Evolutionary conservation across 257 asterid genomes (phyloP).

Genomic region (Solanum chmielewskii): DNA sequence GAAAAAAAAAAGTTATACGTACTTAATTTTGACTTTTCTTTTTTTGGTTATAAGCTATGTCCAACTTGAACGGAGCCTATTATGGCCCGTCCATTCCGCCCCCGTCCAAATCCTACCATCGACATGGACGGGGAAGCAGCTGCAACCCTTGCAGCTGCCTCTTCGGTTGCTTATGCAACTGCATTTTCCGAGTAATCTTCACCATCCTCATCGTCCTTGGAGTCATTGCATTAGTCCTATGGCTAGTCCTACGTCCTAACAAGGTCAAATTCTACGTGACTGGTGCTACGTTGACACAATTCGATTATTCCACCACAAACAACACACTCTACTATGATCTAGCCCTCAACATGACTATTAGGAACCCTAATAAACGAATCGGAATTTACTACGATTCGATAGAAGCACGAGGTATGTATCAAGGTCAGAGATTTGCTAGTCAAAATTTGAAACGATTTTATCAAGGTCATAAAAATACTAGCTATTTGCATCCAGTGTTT

Average conservation of each 20-base stretch:
- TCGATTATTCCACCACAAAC: slow-evolving; percentile 32
- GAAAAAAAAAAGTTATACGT: not conserved
- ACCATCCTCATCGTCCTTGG: slow-evolving; percentile 41
- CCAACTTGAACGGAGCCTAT: slow-evolving; percentile 65
- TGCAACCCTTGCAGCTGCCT: slow-evolving; percentile 83
- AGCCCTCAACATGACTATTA: slow-evolving; percentile 54
- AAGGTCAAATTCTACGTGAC: slow-evolving; percentile 42
- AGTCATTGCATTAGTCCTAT: slow-evolving; percentile 20
- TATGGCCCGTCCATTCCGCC: slow-evolving; percentile 82
- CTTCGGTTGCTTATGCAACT: slow-evolving; percentile 47
- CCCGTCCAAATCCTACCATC: slow-evolving; percentile 40
- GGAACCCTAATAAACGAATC: slow-evolving; percentile 77
- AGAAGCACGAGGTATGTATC: slow-evolving; percentile 57
- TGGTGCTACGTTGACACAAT: slow-evolving; percentile 48
- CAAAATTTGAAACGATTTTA: slow-evolving; percentile 30
- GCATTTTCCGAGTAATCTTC: slow-evolving; percentile 55
- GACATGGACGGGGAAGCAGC: slow-evolving; percentile 37
- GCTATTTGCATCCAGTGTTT: slow-evolving; percentile 20
- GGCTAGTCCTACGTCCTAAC: slow-evolving; percentile 82
- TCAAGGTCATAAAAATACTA: slow-evolving; percentile 51
- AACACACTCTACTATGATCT: slow-evolving; percentile 54
- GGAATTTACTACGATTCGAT: slow-evolving; percentile 73
- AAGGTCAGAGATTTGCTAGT: slow-evolving; percentile 40
- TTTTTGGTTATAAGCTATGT: not conserved
- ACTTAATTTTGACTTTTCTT: not conserved